Evolutionary conservation across 495 filamentous ascomycete genomes (phyloP).

Genomic region (Hyaloscypha variabilis): DNA sequence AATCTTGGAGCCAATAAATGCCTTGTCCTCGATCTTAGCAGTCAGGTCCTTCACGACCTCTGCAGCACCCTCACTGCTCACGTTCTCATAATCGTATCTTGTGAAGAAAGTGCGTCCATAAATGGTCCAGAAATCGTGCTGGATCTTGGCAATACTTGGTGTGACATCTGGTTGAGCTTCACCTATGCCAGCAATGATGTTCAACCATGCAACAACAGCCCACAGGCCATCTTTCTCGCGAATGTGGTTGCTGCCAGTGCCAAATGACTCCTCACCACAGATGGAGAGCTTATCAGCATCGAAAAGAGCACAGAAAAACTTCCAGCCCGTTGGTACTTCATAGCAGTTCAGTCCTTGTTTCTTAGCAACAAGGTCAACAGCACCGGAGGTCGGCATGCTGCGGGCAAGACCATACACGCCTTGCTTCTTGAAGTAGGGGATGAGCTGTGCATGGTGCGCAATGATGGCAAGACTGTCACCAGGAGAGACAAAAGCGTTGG

Average conservation of each 20-base stretch:
- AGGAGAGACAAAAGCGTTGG: constrained; percentile 93
- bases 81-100: constrained; percentile 96
- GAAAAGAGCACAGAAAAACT: constrained; percentile 99
- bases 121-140: constrained; percentile 94
- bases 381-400: constrained; percentile 95
- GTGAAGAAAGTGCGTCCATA: constrained; percentile 99
- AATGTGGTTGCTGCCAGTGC: constrained; percentile 98
- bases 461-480: constrained; percentile 98
- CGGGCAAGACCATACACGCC: constrained; percentile 94
- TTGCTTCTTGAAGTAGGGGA: constrained; percentile 97
- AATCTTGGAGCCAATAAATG: constrained; percentile 81
- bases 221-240: constrained; percentile 98
- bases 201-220: constrained; percentile 97
- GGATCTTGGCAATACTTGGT: constrained; percentile 92
- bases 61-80: constrained; percentile 86
- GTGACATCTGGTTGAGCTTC: constrained; percentile 71
- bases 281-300: constrained; percentile 98
- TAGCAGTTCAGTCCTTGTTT: constrained; percentile 90
- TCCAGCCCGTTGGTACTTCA: constrained; percentile 98
- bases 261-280: constrained; percentile 97
- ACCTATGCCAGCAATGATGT: constrained; percentile 95
- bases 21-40: constrained; percentile 64
- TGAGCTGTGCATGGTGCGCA: constrained; percentile 90
- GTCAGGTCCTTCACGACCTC: constrained; percentile 80
- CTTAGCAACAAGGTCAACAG: constrained; percentile 92